Base-by-base conservation (phyloP, 768 basidiomycete genomes). In the Leccinum pellstonianum region DNA sequence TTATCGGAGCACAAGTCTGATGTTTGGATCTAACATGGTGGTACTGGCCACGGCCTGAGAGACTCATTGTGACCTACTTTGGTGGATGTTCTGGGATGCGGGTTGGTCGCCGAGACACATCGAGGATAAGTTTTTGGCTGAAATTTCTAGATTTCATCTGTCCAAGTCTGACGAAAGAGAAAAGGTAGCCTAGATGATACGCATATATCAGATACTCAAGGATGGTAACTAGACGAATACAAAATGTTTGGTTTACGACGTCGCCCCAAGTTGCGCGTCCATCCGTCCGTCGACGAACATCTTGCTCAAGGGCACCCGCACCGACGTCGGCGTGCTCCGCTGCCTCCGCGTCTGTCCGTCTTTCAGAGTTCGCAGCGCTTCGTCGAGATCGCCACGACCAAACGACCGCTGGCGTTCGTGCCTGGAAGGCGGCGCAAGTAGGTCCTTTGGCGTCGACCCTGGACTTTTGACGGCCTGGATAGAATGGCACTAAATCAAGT, bases 301-400 rank as follows among this genome's bases (percentile, higher is more conserved):
- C 54, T 72, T 73, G 61, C 15, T 64, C 35, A 64, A 56, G 0
- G 41, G 57, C 5, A 64, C 60, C 14, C 56, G 61, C 43, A 64
- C 48, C 19, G 64, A 61, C 3, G 70, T 55, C 29, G 63, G 58
- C 5, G 50, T 54, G n/a, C 54, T 47, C 6, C 66, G 66, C 38
- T 59, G 29, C 41, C 62, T 58, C 47, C 60, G 59, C 8, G 62
- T 64, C 4, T 65, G 83, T 37, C 86, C 93, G 52, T 82, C 83
- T 48, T 84, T 83, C 78, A 94, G 83, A 61, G 87, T 93, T 17
- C 90, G 86, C 43, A 98, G 88, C 2, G 90, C 90, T 66, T 90
- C 83, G 64, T 98, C 93, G 33, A 96, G 74, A 56, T 89, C 88
- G 10, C 94, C 94, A 38, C 87, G 83, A 7, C 87, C 86, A 61